Evolutionary conservation across 495 filamentous ascomycete species (phyloP), one percentile per base, ranked within the genome.

Genomic region (Xylaria curta): DNA sequence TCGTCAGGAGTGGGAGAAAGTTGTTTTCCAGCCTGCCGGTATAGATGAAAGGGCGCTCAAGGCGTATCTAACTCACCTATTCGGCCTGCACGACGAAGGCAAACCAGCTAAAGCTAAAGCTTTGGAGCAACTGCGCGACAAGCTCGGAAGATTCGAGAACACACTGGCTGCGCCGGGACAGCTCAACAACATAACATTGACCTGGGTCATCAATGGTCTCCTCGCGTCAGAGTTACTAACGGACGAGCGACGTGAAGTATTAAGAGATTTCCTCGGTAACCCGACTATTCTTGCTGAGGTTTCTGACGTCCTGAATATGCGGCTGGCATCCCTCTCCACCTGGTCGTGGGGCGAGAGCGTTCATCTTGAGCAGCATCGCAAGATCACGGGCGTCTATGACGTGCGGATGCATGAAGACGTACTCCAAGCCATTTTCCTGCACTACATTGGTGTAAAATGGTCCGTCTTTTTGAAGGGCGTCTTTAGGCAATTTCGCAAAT

Each of bases 361-460:
- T 8, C 80, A 83, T 0, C 67, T 93, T 1, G 89, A 91, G 64
- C 87, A 89, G 82, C 83, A 88, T 38, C 85, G 89, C 15, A 87
- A 91, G 67, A 79, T 92, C 42, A 91, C 88, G 70, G 89, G 89
- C 0, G 85, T 86, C 65, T 89, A 88, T 66, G 85, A 85, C 10
- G 81, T 92, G 2, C 87, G 85, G 73, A 90, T 91, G 87, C 88
- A 92, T 54, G 89, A 91, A 72, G 91, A 92, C 71, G 81, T 92
- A 28, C 82, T 92, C 8, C 89, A 92, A 72, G 86, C 87, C 5
- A 84, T 93, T 17, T 85, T 93, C 72, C 79, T 92, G 10, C 88
- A 93, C 63, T 90, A 87, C 65, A 85, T 93, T 47, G 90, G 90
- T 24, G 77, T 88, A 3, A 86, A 83, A 58, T 92, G 88, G 89